Evolutionary conservation across 1,139 yeast genomes (phyloP), one percentile per base, ranked within the genome.

Genomic region (Diutina rugosa): DNA sequence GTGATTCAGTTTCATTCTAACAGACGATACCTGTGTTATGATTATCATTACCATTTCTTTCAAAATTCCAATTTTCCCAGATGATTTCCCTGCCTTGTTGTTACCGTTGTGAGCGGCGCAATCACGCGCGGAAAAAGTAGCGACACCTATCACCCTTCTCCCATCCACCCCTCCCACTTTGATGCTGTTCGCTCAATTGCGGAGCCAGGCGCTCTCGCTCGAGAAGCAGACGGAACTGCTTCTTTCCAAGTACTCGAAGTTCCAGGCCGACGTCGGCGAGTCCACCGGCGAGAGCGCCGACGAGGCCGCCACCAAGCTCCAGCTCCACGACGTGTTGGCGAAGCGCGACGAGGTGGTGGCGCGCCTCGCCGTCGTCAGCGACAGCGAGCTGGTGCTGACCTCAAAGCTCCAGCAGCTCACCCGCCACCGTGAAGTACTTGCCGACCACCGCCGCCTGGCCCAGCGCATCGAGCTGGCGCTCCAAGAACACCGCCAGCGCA

Each of bases 371-470:
- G 68, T 78, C 54, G 70, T 76, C 46, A 69, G 82, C 54, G 87
- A 84, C 62, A 66, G 77, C 18, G 69, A 75, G n/a, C 49, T 56
- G 51, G 73, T 85, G 6, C 79, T 90, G 1, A 81, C 93, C 0
- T 81, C 93, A 0, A 88, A 89, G 68, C 69, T 84, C 47, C 93
- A 88, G 64, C 98, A 93, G 67, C 72, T 90, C 54, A 82, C 85
- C 57, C 82, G 98, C 58, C 97, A 90, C 67, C 81, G 80, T 63
- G 97, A 90, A 67, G 79, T 81, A 32, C 72, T 90, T 45, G 78
- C 74, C 57, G 95, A 90, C 57, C 95, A 89, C 68, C 76, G 80
- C 68, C 70, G 75, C 56, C 87, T 85, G 59, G 87, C 80, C 63
- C 70, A 72, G 54, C 79, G 87, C 60, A 79, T 91, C 56, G 73